Conservation (phyloP, 331 rosid genomes). For the Acacia concinna region DNA sequence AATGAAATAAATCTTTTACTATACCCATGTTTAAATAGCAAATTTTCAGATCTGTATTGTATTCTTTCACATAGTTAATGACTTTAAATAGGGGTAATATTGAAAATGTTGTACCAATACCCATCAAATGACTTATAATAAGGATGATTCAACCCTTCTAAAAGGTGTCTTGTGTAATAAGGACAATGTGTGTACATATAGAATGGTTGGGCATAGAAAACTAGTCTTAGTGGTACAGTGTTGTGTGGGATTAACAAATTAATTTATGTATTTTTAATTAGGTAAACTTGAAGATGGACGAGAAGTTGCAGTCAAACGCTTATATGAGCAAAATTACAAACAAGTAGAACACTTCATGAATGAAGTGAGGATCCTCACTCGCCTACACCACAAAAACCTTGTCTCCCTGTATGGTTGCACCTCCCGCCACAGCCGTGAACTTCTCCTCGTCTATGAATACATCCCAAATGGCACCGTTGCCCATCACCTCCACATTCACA, state of each 20-base stretch:
- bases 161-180: too few species aligned
- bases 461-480: constrained; percentile 62
- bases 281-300: constrained; percentile 60
- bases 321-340: constrained; percentile 45
- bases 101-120: too few species aligned
- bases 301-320: constrained; percentile 59
- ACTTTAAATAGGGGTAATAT: too few species aligned
- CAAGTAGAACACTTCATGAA: constrained; percentile 51
- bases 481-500: constrained; percentile 62
- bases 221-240: neutral
- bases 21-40: too few species aligned
- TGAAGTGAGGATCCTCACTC: constrained; percentile 49
- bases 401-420: constrained; percentile 62
- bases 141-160: too few species aligned
- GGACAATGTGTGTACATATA: too few species aligned
- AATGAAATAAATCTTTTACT: too few species aligned
- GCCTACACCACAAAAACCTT: constrained; percentile 46
- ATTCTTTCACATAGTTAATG: too few species aligned
- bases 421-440: constrained; percentile 48
- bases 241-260: neutral
- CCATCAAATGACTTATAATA: too few species aligned
- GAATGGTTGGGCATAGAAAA: neutral
- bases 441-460: constrained; percentile 59
- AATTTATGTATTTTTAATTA: neutral
- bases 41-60: too few species aligned